Conservation (phyloP, 306 rosid species). For the Heteromeles arbutifolia region DNA sequence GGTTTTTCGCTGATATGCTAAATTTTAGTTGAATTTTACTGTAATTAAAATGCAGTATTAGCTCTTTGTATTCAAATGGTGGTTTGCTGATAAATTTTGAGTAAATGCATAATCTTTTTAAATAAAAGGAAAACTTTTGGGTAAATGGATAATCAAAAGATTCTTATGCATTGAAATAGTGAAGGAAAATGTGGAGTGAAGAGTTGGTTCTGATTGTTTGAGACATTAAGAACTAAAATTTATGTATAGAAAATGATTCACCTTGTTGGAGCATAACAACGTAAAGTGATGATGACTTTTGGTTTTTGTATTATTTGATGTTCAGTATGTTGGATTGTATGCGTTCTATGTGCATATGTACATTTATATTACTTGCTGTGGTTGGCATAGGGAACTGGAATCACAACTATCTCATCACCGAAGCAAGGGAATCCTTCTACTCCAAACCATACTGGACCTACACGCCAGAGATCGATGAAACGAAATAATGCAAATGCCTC, state of each 20-base stretch:
- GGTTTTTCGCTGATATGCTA: not conserved
- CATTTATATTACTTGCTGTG: constrained; percentile 25
- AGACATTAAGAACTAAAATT: not conserved
- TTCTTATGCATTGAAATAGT: not conserved
- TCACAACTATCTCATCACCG: constrained; percentile 32
- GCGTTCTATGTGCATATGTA: not conserved
- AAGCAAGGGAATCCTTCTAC: constrained; percentile 35
- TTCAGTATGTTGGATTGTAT: not conserved
- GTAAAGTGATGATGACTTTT: not conserved
- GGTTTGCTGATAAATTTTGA: not conserved
- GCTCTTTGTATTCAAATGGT: not conserved
- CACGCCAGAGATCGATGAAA: constrained; percentile 42
- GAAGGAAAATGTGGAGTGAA: not conserved
- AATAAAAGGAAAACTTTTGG: not conserved
- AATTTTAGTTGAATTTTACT: not conserved
- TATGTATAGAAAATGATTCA: not conserved
- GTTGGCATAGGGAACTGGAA: constrained; percentile 47
- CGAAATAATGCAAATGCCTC: constrained; percentile 39
- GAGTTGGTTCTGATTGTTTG: not conserved
- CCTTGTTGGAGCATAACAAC: not conserved
- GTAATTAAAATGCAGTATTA: not conserved
- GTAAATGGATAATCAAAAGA: not conserved
- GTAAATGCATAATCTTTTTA: not conserved
- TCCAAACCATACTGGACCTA: constrained; percentile 29
- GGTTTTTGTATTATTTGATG: not conserved